Evolutionary conservation across 176 grass and related monocot genomes (phyloP).

Genomic region (Triticum dicoccoides): DNA sequence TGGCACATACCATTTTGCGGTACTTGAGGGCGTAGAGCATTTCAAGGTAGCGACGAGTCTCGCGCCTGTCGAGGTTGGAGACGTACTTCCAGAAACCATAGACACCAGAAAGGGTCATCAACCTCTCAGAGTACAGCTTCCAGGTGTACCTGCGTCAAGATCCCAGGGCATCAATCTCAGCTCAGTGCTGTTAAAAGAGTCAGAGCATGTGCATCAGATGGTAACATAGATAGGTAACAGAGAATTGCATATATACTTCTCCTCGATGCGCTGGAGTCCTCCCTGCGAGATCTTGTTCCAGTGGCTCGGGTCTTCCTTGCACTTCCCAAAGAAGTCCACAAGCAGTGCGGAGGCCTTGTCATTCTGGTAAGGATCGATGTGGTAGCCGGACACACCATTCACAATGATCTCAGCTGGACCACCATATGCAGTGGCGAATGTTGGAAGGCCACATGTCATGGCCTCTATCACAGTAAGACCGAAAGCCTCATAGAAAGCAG

Average conservation of each 20-base stretch:
- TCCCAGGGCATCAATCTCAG: background rate
- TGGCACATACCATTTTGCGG: conserved; percentile 52
- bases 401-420: conserved; percentile 78
- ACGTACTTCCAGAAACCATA: conserved; percentile 87
- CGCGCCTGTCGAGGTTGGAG: conserved; percentile 73
- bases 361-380: conserved; percentile 81
- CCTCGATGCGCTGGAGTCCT: conserved; percentile 65
- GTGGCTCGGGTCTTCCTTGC: conserved; percentile 44
- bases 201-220: background rate
- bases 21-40: conserved; percentile 85
- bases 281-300: conserved; percentile 60
- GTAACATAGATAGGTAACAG: background rate
- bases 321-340: conserved; percentile 72
- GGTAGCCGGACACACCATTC: conserved; percentile 64
- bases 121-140: conserved; percentile 77
- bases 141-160: conserved; percentile 57
- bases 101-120: conserved; percentile 78
- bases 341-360: conserved; percentile 68
- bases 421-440: conserved; percentile 67
- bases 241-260: conserved; percentile 51
- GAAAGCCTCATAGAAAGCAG: conserved; percentile 78
- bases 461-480: conserved; percentile 74
- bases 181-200: background rate
- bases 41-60: conserved; percentile 76
- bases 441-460: conserved; percentile 76